Evolutionary conservation across 2,329 filamentous ascomycete genomes (phyloP), one percentile per base, ranked within the genome.

Genomic region (Boeremia lycopersici): DNA sequence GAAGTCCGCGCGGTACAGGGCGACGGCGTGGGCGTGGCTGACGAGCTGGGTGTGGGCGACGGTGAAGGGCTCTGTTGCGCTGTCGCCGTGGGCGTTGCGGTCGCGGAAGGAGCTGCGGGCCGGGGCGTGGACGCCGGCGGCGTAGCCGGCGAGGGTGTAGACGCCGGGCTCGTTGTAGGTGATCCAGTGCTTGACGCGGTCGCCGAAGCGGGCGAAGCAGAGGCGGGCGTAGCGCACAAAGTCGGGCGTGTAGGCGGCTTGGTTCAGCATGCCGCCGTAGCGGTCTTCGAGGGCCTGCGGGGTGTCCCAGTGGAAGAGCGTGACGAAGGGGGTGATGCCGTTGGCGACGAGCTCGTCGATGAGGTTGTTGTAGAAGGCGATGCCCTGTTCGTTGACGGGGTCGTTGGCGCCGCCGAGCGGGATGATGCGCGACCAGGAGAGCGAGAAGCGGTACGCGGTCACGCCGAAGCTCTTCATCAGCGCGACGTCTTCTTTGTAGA

Each of bases 401-500:
- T 64, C 61, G 12, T 59, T 34, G 7, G 38, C 46, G 2, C 63
- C 63, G 4, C 62, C 62, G 3, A 63, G 47, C 8, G 63, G 63
- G 10, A 63, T 63, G 26, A 67, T 57, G 1, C 63, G 49, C 2
- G 53, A 57, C 63, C 63, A 67, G 4, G 57, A 46, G 8, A 67
- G 31, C 7, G 53, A 61, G 43, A 67, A 65, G 2, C 60, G 56
- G 45, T 67, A 67, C 13, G 56, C 53, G 19, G 46, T 64, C n/a
- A 62, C 64, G 6, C 64, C 58, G 12, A 59, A 51, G 10, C 36
- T 53, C 28, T 63, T 66, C 49, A 68, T 58, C 1, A 68, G 49
- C 1, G 44, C 38, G 10, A 68, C 59, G 23, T 68, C 65, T 34
- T 91, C 86, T 51, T 74, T 73, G 60, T 75, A 79, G 2, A 77